phyloP scores from a whole-genome alignment of 2,329 filamentous ascomycete species.

The Berkeleyomyces basicola region DNA sequence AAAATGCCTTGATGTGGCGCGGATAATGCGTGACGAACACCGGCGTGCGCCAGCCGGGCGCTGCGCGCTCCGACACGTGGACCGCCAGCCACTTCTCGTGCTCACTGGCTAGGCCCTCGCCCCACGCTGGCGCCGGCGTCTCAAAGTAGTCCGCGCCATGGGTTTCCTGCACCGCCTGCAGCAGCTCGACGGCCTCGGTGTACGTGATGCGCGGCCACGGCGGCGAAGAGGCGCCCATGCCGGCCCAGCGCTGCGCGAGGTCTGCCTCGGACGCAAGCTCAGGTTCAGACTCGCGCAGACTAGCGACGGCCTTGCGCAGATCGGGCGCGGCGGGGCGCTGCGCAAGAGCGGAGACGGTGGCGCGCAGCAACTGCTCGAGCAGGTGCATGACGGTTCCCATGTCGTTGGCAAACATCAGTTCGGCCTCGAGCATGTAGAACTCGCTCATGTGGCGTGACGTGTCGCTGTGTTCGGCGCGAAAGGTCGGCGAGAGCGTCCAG shows the following conservation, averaged over 20 bases:
- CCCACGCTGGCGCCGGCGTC: slow-evolving; percentile 48
- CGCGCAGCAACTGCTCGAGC: slow-evolving; percentile 61
- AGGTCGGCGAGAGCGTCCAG: slow-evolving; percentile 87
- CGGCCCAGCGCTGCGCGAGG: slow-evolving; percentile 55
- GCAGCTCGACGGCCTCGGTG: slow-evolving; percentile 52
- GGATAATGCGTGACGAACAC: slow-evolving; percentile 92
- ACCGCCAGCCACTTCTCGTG: slow-evolving; percentile 81
- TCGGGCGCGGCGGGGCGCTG: slow-evolving; percentile 30
- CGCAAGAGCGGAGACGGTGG: slow-evolving; percentile 26
- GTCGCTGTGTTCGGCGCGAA: slow-evolving; percentile 84
- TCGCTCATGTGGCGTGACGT: slow-evolving; percentile 89
- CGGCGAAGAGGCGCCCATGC: slow-evolving; percentile 32
- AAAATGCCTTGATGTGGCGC: slow-evolving; percentile 80
- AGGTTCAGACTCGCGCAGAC: slow-evolving; percentile 1
- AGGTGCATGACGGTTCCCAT: slow-evolving; percentile 58
- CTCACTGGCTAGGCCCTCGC: slow-evolving; percentile 65
- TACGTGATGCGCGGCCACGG: slow-evolving; percentile 75
- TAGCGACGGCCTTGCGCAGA: slow-evolving; percentile 22
- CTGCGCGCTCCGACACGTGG: slow-evolving; percentile 34
- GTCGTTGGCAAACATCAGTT: slow-evolving; percentile 61
- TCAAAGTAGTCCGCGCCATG: slow-evolving; percentile 37
- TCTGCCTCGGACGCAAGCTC: slow-evolving; percentile 26
- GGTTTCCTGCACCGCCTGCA: slow-evolving; percentile 37
- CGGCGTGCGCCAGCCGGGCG: slow-evolving; percentile 39
- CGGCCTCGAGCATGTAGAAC: slow-evolving; percentile 96